These are phyloP conservation scores for Lavandula angustifolia DNA, from an alignment of 257 asterid genomes.

Conservation along the genomic window DNA sequence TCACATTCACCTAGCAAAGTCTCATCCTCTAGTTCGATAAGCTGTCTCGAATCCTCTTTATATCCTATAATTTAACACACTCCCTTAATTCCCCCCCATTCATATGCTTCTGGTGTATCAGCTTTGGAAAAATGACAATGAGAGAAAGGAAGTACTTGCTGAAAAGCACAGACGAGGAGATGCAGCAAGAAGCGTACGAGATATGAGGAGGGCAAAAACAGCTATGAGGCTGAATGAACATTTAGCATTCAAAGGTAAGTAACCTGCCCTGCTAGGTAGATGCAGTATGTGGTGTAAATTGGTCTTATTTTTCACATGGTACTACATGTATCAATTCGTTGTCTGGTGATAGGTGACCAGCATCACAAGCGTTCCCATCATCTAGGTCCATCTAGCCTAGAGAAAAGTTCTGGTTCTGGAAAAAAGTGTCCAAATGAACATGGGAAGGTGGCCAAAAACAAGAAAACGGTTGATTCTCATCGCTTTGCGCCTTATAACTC, in stretches of 20 bases:
- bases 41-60: not conserved
- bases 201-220: conserved; percentile 42
- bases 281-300: not conserved
- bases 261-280: not conserved
- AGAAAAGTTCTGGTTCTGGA: conserved; percentile 13
- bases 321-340: conserved; percentile 12
- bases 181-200: conserved; percentile 64
- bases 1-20: conserved; percentile 16
- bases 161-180: conserved; percentile 83
- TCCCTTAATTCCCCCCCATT: not conserved
- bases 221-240: conserved; percentile 33
- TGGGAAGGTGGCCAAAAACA: conserved; percentile 34
- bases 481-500: conserved; percentile 18
- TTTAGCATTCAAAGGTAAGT: conserved; percentile 40
- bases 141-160: conserved; percentile 55
- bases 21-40: not conserved
- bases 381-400: conserved; percentile 34
- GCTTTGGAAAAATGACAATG: conserved; percentile 66
- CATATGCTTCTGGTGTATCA: conserved; percentile 30
- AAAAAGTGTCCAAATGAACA: conserved; percentile 30
- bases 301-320: not conserved
- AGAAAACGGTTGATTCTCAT: conserved; percentile 26
- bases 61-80: not conserved
- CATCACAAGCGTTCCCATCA: conserved; percentile 39
- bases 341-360: conserved; percentile 40